Evolutionary conservation across 257 asterid species (phyloP).

Genomic region (Solanum lignicaule): DNA sequence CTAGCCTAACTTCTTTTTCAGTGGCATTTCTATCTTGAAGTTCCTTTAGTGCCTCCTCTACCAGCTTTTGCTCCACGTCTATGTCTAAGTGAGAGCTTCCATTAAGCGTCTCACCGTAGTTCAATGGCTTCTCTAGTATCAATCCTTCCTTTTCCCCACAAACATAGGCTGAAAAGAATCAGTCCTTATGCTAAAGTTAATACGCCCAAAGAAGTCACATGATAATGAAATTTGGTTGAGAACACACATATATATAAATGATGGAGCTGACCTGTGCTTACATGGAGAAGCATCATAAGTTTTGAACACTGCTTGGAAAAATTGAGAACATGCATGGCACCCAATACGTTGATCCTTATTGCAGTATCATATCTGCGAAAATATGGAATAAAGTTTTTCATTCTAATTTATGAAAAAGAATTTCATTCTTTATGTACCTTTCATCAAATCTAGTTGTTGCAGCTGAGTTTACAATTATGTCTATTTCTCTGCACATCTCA

Average conservation of each 20-base stretch:
- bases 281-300: slow-evolving; percentile 7
- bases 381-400: background rate
- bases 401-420: background rate
- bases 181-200: background rate
- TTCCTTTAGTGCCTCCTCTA: slow-evolving; percentile 13
- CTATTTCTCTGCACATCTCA: slow-evolving; percentile 27
- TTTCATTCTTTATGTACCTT: background rate
- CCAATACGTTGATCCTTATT: background rate
- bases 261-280: slow-evolving; percentile 8
- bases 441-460: slow-evolving; percentile 42
- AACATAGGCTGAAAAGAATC: slow-evolving; percentile 11
- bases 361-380: slow-evolving; percentile 10
- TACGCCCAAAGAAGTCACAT: background rate
- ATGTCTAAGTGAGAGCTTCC: slow-evolving; percentile 33
- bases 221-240: background rate
- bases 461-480: slow-evolving; percentile 47
- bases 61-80: slow-evolving; percentile 19
- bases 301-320: slow-evolving; percentile 8
- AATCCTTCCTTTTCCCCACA: slow-evolving; percentile 18
- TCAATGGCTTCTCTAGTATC: slow-evolving; percentile 28
- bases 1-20: background rate
- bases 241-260: background rate
- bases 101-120: slow-evolving; percentile 26
- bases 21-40: background rate
- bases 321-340: slow-evolving; percentile 1